phyloP scores from a whole-genome alignment of 106 monocot species.

The Vanilla planifolia region DNA sequence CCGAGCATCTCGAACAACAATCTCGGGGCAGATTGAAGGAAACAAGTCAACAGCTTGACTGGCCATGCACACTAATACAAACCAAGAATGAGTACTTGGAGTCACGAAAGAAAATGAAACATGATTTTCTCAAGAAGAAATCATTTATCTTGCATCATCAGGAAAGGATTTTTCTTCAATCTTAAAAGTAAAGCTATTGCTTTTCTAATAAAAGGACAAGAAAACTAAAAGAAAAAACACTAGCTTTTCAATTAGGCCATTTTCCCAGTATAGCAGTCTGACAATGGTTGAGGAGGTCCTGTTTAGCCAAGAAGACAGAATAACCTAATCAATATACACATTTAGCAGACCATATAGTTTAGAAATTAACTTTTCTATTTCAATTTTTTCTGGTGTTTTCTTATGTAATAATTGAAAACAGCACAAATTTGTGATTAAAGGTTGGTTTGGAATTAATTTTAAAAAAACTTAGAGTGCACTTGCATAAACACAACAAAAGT shows the following conservation, averaged over 20 bases:
- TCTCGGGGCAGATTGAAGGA: conserved; percentile 42
- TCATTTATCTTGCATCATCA: neutral
- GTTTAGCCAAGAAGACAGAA: too few species aligned
- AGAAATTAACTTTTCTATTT: too few species aligned
- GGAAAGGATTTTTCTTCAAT: neutral
- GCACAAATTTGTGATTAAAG: too few species aligned
- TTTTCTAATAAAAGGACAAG: neutral
- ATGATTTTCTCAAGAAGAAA: neutral
- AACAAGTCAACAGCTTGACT: conserved; percentile 62
- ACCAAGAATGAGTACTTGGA: neutral
- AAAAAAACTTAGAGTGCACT: too few species aligned
- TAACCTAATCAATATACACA: too few species aligned
- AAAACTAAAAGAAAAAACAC: neutral
- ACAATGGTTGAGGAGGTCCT: too few species aligned
- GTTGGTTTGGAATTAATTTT: too few species aligned
- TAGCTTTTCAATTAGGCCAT: neutral
- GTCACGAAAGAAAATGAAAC: neutral
- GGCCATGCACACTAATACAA: conserved; percentile 42
- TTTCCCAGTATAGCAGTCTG: too few species aligned
- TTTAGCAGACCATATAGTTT: too few species aligned
- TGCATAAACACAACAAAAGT: too few species aligned
- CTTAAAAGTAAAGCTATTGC: neutral
- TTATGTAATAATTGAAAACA: too few species aligned
- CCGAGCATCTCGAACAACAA: conserved; percentile 72
- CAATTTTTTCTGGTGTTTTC: too few species aligned